Conservation (phyloP, 208 protist genomes). For the Trypanosomatidae sp. region DNA sequence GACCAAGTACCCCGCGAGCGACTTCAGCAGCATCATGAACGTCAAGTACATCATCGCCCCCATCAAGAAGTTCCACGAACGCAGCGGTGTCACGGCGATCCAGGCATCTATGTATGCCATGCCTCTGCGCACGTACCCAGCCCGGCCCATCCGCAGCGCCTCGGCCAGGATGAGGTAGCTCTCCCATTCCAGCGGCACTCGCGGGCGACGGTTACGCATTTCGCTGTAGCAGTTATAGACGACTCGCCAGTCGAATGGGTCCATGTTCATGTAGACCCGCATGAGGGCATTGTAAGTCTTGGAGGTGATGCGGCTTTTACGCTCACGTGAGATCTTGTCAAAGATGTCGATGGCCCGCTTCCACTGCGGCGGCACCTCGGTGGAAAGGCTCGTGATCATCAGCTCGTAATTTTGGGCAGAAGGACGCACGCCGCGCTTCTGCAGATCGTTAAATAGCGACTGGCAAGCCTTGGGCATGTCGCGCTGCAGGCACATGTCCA, state of each 20-base stretch:
- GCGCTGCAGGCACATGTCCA: conserved; percentile 78
- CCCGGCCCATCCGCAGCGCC: conserved; percentile 58
- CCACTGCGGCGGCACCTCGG: conserved; percentile 79
- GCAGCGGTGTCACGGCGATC: conserved; percentile 63
- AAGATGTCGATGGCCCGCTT: conserved; percentile 77
- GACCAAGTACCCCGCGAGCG: conserved; percentile 33
- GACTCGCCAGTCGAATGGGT: conserved; percentile 88
- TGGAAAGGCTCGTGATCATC: conserved; percentile 67
- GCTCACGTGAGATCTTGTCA: conserved; percentile 69
- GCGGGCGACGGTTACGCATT: conserved; percentile 62
- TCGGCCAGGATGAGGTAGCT: conserved; percentile 77
- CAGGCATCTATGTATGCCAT: conserved; percentile 84
- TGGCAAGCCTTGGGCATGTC: conserved; percentile 62
- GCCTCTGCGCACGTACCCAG: conserved; percentile 62
- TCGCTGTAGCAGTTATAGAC: conserved; percentile 91
- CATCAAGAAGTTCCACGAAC: conserved; percentile 51
- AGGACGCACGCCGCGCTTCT: conserved; percentile 56
- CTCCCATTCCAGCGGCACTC: conserved; percentile 76
- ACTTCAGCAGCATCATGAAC: conserved; percentile 59
- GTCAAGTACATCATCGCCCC: conserved; percentile 53
- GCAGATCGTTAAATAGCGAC: conserved; percentile 73
- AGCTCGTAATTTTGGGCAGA: conserved; percentile 68
- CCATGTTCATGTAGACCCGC: conserved; percentile 87
- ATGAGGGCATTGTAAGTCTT: conserved; percentile 87
- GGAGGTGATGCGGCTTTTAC: conserved; percentile 40